Percentiles rank a stretch among this genome's conserved stretches.
These are phyloP conservation scores for Sugiyamaella paludigena DNA, from an alignment of 1,139 yeast genomes.

Conservation along the genomic window DNA sequence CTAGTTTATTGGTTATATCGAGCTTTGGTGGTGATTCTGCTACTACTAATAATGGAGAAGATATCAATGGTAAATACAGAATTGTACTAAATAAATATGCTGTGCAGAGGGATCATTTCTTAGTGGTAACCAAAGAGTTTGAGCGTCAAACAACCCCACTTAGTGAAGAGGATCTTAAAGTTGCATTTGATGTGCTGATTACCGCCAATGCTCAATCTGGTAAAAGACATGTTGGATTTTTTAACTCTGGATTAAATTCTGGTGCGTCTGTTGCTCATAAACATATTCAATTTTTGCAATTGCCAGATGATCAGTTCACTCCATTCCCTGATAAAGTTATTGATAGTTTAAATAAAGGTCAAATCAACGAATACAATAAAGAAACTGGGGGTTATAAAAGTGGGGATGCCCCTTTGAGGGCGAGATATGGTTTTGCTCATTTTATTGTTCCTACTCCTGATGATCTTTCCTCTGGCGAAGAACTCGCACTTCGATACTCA, in stretches of 20 bases:
- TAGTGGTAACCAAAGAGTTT: constrained; percentile 72
- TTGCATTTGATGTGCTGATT: constrained; percentile 54
- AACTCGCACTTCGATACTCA: constrained; percentile 60
- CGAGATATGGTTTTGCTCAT: constrained; percentile 76
- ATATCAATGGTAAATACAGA: constrained; percentile 46
- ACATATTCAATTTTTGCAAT: constrained; percentile 78
- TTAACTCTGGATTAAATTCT: constrained; percentile 80
- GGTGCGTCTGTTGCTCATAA: constrained; percentile 95
- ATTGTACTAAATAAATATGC: constrained; percentile 84
- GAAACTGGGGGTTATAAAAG: constrained; percentile 41
- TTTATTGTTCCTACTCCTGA: constrained; percentile 59
- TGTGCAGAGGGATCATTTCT: constrained; percentile 71
- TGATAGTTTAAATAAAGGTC: constrained; percentile 3
- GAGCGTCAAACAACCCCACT: constrained; percentile 71
- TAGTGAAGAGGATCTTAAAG: constrained; percentile 61
- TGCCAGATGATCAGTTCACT: constrained; percentile 54
- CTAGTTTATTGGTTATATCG: constrained; percentile 61
- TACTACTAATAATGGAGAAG: no score
- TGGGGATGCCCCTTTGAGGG: constrained; percentile 56
- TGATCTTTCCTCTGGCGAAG: constrained; percentile 38
- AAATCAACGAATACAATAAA: no score
- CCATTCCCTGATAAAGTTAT: constrained; percentile 62
- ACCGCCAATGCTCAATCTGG: constrained; percentile 39
- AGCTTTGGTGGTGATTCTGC: constrained; percentile 43
- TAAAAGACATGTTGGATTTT: constrained; percentile 67